Base-by-base conservation (phyloP, 192 early-diverging fungal genomes). In the Coemansia erecta region DNA sequence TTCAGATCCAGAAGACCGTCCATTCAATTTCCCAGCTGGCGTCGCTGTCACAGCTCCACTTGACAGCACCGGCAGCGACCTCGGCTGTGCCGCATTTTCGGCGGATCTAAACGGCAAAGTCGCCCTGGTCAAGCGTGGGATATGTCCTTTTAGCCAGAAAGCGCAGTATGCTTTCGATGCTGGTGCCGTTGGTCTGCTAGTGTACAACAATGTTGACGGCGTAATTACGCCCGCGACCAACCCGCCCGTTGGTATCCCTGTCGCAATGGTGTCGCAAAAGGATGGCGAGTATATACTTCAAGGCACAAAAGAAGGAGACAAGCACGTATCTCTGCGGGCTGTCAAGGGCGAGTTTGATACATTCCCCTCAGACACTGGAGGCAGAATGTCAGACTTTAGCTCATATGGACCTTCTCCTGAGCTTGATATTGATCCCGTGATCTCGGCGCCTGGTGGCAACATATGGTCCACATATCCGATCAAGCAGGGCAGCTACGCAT, bases 321-420 rank as follows among this genome's bases (percentile, higher is more conserved):
- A 63, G 15, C 21, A 42, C 0, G 52, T 49, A 0, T 68, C 31
- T 7, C 54, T 47, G 28, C 64, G 19, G 56, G 58, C 81, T 13
- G 61, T 60, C n/a, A 77, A 70, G 18, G 55, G 67, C 58, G 45
- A 60, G 41, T 52, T 54, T 41, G 57, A 51, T 0, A 65, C 43
- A 21, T 63, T 70, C 12, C 59, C 68, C 28, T 62, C 61, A 5
- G 46, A 62, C 14, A 60, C 63, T n/a, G 79, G 71, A 49, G 89
- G 85, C 3, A 26, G 64, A 39, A 72, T 84, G 37, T 86, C 86
- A 2, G 23, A 41, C 8, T 88, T 88, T 54, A 86, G 85, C 42
- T 88, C 89, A 1, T 86, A 73, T 71, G 89, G 89, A 8, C 70
- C 87, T 8, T 82, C 82, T 37, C 80, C 84, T 28, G 83, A 88